A percentile compares a stretch with the other conserved stretches of the same genome.
Evolutionary conservation across 495 filamentous ascomycete genomes (phyloP).

Genomic region (Sphaerosporella brunnea): DNA sequence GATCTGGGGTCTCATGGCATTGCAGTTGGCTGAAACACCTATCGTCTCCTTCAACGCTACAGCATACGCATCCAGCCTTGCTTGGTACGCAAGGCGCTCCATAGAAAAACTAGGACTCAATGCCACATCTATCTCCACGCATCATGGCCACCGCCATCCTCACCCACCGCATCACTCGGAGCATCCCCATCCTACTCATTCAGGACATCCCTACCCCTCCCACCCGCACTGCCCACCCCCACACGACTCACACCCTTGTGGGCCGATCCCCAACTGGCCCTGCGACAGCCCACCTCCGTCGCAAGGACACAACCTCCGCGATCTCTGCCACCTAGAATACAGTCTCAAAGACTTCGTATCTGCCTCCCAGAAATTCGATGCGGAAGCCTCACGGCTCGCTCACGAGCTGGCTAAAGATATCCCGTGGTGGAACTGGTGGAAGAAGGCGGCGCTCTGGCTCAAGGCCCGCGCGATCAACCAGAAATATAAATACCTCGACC

Average conservation of each 20-base stretch:
- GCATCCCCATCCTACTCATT: not conserved
- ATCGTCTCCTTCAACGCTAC: conserved; percentile 27
- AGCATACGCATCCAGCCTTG: conserved; percentile 51
- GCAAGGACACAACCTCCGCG: not conserved
- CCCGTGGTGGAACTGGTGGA: not conserved
- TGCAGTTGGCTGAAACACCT: conserved; percentile 26
- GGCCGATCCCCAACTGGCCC: too few relatives aligned
- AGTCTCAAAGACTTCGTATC: not conserved
- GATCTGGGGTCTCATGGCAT: conserved; percentile 34
- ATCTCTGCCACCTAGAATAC: not conserved
- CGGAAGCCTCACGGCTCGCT: not conserved
- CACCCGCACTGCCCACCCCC: not conserved
- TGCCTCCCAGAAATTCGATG: conserved; percentile 41
- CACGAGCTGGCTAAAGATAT: not conserved
- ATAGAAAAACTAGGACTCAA: not conserved
- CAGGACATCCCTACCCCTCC: not conserved
- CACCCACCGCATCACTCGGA: not conserved
- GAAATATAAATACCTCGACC: conserved; percentile 15
- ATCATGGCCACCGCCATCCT: not conserved
- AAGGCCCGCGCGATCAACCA: not conserved
- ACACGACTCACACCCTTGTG: too few relatives aligned
- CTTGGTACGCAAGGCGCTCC: conserved; percentile 30
- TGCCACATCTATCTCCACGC: not conserved
- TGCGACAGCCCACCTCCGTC: too few relatives aligned
- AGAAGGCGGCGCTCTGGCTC: not conserved